Conservation (phyloP, 345 rosid genomes). For the Populus alba region DNA sequence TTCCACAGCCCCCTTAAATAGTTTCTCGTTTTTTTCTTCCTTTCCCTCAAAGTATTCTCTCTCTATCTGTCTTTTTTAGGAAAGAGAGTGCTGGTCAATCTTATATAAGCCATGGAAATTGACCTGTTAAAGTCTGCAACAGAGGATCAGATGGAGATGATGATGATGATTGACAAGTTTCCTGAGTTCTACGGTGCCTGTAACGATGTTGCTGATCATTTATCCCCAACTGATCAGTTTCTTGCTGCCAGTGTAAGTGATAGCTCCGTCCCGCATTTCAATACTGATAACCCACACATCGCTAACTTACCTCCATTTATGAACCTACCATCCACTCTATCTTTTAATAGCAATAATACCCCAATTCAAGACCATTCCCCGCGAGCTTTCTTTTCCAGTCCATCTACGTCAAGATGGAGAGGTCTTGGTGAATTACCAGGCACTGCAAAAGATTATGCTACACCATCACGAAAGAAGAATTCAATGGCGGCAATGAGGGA, state of each 20-base stretch:
- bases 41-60: not conserved
- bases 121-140: slow-evolving; percentile 34
- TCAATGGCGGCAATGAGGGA: slow-evolving; percentile 75
- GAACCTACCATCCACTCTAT: slow-evolving; percentile 8
- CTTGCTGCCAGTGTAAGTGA: slow-evolving; percentile 12
- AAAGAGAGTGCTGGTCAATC: not conserved
- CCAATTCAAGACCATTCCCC: slow-evolving; percentile 17
- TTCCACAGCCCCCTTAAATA: slow-evolving; percentile 9
- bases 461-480: slow-evolving; percentile 30
- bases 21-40: not conserved
- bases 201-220: slow-evolving; percentile 13
- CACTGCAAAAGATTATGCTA: slow-evolving; percentile 13
- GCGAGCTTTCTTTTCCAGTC: slow-evolving; percentile 1
- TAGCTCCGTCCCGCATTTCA: slow-evolving; percentile 21
- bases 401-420: slow-evolving; percentile 18
- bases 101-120: slow-evolving; percentile 35
- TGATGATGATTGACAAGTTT: slow-evolving; percentile 40
- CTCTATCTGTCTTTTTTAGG: not conserved
- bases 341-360: slow-evolving; percentile 6
- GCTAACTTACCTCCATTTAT: slow-evolving; percentile 9
- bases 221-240: slow-evolving; percentile 17
- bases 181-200: slow-evolving; percentile 27
- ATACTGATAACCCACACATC: slow-evolving; percentile 10
- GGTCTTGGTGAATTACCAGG: slow-evolving; percentile 21
- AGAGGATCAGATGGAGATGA: slow-evolving; percentile 41